Evolutionary conservation across 2,329 filamentous ascomycete species (phyloP), one percentile per base, ranked within the genome.

Genomic region (Clathrospora elynae): DNA sequence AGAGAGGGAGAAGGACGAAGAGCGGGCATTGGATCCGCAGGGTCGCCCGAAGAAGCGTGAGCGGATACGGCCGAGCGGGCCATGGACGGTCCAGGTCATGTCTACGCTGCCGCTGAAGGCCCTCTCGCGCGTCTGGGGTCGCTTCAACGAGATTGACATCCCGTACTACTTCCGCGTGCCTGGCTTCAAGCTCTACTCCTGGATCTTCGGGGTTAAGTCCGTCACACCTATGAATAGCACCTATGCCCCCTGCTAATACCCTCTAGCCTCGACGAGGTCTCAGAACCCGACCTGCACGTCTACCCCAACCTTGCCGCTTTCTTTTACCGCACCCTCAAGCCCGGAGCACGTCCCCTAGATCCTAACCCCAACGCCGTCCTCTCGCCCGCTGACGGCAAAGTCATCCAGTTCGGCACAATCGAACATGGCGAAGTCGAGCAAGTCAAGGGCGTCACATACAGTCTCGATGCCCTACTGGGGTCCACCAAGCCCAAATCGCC

Each of bases 371-470:
- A 88, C 62, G 87, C 90, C 7, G 74, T 99, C 4, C 75, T 97
- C 6, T 93, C 90, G 1, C 95, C 93, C 1, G 84, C 93, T 4
- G 93, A 99, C 68, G 93, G 93, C 32, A 87, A 87, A 52, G 81
- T 99, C 31, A 81, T 99, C 17, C 92, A 97, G 61, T 96, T 90
- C 59, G 93, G 93, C 8, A 85, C 84, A 58, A 96, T 99, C 43
- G 87, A 95, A 62, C 84, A 91, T 61, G 91, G 92, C 33, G 90
- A 96, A 64, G 95, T 99, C 29, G 93, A 99, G 70, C 93, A 99
- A 73, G 92, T 99, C 53, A 99, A 99, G 73, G 93, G 93, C 47
- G 93, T 99, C 79, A 99, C 93, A 1, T 99, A 99, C 73, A 95
- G 86, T 55, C 81, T 99, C 40, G 93, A 99, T 67, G 91, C 93